Evolutionary conservation across 352 stramenopile genomes (phyloP).

Genomic region (Phytophthora boehmeriae): DNA sequence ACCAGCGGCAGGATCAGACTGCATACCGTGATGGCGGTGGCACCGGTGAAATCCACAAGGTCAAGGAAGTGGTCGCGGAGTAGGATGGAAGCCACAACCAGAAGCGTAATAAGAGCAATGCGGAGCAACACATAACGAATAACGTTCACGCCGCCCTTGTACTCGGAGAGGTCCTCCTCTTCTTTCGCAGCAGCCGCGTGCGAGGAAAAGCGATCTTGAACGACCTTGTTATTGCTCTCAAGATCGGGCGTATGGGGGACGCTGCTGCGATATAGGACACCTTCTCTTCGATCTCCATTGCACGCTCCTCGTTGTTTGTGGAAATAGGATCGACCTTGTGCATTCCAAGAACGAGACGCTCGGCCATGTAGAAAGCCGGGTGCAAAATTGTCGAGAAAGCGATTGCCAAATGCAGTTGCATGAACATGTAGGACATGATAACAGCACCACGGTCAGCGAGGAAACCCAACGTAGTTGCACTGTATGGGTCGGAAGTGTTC

Average conservation of each 20-base stretch:
- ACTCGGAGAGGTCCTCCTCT: conserved; percentile 47
- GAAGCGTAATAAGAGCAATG: conserved; percentile 38
- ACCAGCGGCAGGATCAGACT: conserved; percentile 51
- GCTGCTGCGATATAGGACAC: conserved; percentile 31
- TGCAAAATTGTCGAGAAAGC: conserved; percentile 38
- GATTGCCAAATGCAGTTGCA: conserved; percentile 35
- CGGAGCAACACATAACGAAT: conserved; percentile 44
- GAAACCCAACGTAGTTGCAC: conserved; percentile 18
- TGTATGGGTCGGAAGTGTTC: conserved; percentile 17
- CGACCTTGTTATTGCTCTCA: conserved; percentile 28
- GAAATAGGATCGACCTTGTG: conserved; percentile 3
- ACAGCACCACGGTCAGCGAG: conserved; percentile 15
- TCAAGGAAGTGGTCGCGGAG: conserved; percentile 52
- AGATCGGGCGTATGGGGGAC: conserved; percentile 29
- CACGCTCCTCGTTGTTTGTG: background rate
- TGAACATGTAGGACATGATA: conserved; percentile 25
- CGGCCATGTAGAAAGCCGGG: conserved; percentile 34
- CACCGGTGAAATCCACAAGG: conserved; percentile 54
- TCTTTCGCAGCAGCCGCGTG: conserved; percentile 18
- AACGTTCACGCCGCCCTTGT: conserved; percentile 38
- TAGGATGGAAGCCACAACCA: conserved; percentile 45
- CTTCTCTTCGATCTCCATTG: conserved; percentile 29
- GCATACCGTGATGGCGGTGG: conserved; percentile 45
- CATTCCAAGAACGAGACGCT: conserved; percentile 14
- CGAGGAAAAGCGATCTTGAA: conserved; percentile 2